phyloP scores from a whole-genome alignment of 208 protist genomes.

The Acanthamoeba castellanii region DNA sequence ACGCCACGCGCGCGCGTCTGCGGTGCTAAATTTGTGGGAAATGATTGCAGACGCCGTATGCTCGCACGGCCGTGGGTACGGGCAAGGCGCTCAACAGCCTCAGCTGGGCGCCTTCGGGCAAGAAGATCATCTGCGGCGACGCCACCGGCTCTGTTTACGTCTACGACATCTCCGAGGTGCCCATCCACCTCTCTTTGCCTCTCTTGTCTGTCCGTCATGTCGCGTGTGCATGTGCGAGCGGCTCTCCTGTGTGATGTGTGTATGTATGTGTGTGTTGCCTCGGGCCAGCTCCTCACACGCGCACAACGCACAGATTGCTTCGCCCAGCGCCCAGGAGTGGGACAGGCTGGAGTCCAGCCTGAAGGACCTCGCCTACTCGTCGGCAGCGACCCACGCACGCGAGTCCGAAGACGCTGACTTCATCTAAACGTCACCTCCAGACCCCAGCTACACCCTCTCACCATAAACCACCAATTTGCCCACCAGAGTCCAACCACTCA shows the following conservation, averaged over 20 bases:
- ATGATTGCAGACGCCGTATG: conserved; percentile 67
- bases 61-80: conserved; percentile 72
- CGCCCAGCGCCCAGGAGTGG: conserved; percentile 29
- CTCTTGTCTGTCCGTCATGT: too few relatives aligned
- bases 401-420: neutral
- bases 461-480: too few relatives aligned
- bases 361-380: conserved; percentile 27
- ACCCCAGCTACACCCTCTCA: too few relatives aligned
- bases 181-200: neutral
- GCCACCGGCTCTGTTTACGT: conserved; percentile 79
- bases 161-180: conserved; percentile 81
- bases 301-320: neutral
- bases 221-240: too few relatives aligned
- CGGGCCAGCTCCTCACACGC: neutral
- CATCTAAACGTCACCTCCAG: too few relatives aligned
- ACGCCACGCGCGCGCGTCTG: neutral
- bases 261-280: too few relatives aligned
- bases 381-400: neutral
- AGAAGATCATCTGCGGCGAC: conserved; percentile 80
- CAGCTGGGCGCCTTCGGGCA: conserved; percentile 83
- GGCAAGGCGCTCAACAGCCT: conserved; percentile 80
- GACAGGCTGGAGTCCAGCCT: conserved; percentile 8
- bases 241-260: neutral
- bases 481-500: too few relatives aligned
- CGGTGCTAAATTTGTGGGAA: neutral